Base-by-base conservation (phyloP, 2,329 filamentous ascomycete genomes). In the Cadophora gregata region DNA sequence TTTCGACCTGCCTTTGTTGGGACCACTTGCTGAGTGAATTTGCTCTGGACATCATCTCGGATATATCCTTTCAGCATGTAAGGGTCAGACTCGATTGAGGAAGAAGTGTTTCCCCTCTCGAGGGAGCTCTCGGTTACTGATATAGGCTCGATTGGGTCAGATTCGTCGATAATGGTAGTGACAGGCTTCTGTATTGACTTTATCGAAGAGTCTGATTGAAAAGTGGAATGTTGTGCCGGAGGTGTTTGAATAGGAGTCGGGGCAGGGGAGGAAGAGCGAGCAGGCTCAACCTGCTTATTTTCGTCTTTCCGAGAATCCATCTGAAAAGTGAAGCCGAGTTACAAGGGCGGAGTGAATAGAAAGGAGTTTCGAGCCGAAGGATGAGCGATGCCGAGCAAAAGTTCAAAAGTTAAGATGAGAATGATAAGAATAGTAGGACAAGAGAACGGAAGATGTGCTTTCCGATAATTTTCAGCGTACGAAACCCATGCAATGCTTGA, bases 1-100 rank as follows among this genome's bases (percentile, higher is more conserved):
- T 83, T 78, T 29, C 79, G 80, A 36, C 78, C 76, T 27, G 78
- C 65, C 79, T 78, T 42, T n/a, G 55, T 58, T 21, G 55, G 55
- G 27, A 58, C 19, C 7, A 58, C 31, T n/a, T 42, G 31, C 12
- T 58, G 55, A 4, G 55, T 38, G 8, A 42, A 58, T 19, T 58
- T 58, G 55, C 24, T 58, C 24, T 58, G 31, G 21, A 25, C 21
- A 10, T 31, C 21, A 36, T 58, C 31, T 38, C 21, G 8, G 27
- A 58, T 38, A n/a, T 58, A 58, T 21, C 55, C 55, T 42, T 42
- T 38, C 3, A 58, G 55, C 36, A 38, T 14, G 21, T 58, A 59
- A 24, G 56, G 56, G 16, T 59, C 56, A 19, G 36, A 42, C 36
- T 59, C 56, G 12, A 12, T 42, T 42, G 56, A 59, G 8, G 56